Evolutionary conservation across 305 asterid species (phyloP).

Genomic region (Petunia hybrid): DNA sequence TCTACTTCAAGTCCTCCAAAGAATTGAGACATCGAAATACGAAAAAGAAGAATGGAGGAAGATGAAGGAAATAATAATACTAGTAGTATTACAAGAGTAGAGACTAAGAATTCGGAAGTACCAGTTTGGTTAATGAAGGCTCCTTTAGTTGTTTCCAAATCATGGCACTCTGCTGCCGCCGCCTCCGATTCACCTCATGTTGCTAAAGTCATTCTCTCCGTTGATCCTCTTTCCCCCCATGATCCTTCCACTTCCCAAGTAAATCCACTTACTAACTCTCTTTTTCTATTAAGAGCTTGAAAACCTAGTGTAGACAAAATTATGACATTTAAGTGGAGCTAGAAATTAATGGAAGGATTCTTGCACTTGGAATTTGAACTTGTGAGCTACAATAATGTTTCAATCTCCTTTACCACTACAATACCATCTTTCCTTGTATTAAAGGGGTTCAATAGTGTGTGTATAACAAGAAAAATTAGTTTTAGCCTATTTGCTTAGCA

Average conservation of each 20-base stretch:
- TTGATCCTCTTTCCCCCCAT: conserved; percentile 78
- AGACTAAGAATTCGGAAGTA: conserved; percentile 71
- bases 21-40: not conserved
- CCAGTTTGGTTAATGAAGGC: conserved; percentile 99
- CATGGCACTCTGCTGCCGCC: conserved; percentile 71
- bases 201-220: conserved; percentile 83
- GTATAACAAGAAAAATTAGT: too few relatives aligned
- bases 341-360: too few relatives aligned
- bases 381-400: too few relatives aligned
- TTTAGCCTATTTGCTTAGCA: too few relatives aligned
- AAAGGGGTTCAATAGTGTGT: too few relatives aligned
- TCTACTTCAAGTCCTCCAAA: too few relatives aligned
- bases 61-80: conserved; percentile 43
- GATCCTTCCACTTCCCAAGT: conserved; percentile 57
- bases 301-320: not conserved
- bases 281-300: not conserved
- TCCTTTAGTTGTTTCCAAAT: conserved; percentile 83
- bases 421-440: too few relatives aligned
- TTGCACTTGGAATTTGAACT: too few relatives aligned
- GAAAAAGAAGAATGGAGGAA: conserved; percentile 63
- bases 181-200: conserved; percentile 56
- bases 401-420: too few relatives aligned
- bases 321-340: not conserved
- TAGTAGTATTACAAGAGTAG: conserved; percentile 42
- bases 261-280: not conserved